Base-by-base conservation (phyloP, 176 grass and related monocot genomes). In the Eleusine indica region DNA sequence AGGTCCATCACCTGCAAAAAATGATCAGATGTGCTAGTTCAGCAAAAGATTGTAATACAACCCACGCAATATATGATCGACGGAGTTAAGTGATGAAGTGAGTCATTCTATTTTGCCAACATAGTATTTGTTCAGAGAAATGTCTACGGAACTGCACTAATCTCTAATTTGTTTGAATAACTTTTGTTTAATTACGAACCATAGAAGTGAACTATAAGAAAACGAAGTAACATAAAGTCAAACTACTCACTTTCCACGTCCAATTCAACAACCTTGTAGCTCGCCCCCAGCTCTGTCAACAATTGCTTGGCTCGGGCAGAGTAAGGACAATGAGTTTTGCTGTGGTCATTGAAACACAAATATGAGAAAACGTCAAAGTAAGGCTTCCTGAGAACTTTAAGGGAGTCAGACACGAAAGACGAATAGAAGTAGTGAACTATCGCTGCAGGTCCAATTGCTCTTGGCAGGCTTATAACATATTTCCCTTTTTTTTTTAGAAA, bases 201-300 rank as follows among this genome's bases (percentile, higher is more conserved):
- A 48, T 13, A 48, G 47, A 12, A 12, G 9, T 48, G 10, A 48
- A 48, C 3, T 7, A 7, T 19, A 21, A 57, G 48, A 57, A 57
- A 21, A 57, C 1, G 18, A 6, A 57, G 4, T 4, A 56, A 6
- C 19, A 0, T 7, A 19, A 57, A 19, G 4, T 60, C 57, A 60
- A 10, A 22, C 19, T 2, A 92, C 88, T 87, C 68, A 93, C 91
- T 85, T 93, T 90, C 91, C 61, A 83, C 85, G 66, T 93, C 88
- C 71, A 93, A 79, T 57, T 93, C 91, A 71, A 93, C 66, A 18
- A 47, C 73, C 85, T 85, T 90, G 72, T 83, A 93, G 44, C 35
- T 61, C 28, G 85, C 82, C 22, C 82, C 91, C 28, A 93, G 32
- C 52, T 90, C 68, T 57, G 66, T 42, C 46, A 93, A 29, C 67